Percentiles rank a stretch among this genome's conserved stretches.
phyloP scores from a whole-genome alignment of 2,329 filamentous ascomycete genomes.

The Ophiocordyceps robertsii region DNA sequence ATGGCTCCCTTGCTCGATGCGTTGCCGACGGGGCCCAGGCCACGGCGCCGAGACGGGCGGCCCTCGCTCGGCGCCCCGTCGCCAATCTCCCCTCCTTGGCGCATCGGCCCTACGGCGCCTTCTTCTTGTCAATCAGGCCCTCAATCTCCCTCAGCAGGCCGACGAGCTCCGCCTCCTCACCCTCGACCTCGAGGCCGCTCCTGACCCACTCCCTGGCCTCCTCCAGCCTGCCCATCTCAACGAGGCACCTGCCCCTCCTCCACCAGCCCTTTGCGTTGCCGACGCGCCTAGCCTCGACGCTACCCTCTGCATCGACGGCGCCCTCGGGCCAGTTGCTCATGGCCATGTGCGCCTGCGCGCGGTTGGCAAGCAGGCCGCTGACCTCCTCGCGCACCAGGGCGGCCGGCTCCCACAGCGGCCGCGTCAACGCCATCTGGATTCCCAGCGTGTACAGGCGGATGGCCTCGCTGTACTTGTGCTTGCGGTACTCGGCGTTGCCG shows the following conservation, averaged over 20 bases:
- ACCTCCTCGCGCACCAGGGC: slow-evolving; percentile 78
- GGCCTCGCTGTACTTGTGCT: slow-evolving; percentile 61
- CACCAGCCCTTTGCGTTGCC: slow-evolving; percentile 95
- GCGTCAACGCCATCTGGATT: slow-evolving; percentile 71
- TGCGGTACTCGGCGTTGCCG: slow-evolving; percentile 73
- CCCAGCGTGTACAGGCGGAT: slow-evolving; percentile 74
- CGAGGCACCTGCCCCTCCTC: slow-evolving; percentile 68
- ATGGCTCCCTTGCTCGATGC: too few species aligned
- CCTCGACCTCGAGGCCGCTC: slow-evolving; percentile 71
- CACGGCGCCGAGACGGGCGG: too few species aligned
- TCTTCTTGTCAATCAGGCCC: slow-evolving; percentile 26
- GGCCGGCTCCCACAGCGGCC: slow-evolving; percentile 80
- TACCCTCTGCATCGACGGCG: slow-evolving; percentile 74
- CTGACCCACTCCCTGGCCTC: slow-evolving; percentile 73
- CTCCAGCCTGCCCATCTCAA: slow-evolving; percentile 79
- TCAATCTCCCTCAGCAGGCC: slow-evolving; percentile 52
- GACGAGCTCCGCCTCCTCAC: slow-evolving; percentile 50
- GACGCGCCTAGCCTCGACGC: slow-evolving; percentile 72
- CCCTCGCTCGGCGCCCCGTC: too few species aligned
- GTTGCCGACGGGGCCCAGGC: too few species aligned
- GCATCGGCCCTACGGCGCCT: slow-evolving; percentile 7
- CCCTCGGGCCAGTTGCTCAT: slow-evolving; percentile 73
- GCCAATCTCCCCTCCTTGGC: background rate
- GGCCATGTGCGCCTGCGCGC: slow-evolving; percentile 83
- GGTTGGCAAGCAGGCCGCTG: slow-evolving; percentile 65